Base-by-base conservation (phyloP, 148 eudicot genomes). In the Nyssa sinensis region DNA sequence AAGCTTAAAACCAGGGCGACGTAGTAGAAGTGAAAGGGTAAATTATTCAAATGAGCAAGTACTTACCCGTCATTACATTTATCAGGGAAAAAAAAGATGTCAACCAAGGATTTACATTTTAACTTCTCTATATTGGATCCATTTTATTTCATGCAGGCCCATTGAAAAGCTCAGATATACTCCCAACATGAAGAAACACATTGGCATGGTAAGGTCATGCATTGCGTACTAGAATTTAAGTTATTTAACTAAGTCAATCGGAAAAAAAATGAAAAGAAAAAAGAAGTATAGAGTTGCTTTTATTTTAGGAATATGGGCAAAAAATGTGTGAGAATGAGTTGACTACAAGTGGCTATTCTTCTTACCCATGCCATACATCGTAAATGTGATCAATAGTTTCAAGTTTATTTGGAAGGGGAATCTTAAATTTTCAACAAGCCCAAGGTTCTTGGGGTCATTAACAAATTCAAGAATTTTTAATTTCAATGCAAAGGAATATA, bases 141-240 rank as follows among this genome's bases (percentile, higher is more conserved):
- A 62, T 58, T 73, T 71, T 47, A 73, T 53, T 69, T 33, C 27
- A 32, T 85, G 84, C 93, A 95, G 99, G 75, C 99, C 99, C 68
- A 89, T 91, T 82, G 97, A 96, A 80, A 96, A 96, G 85, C 88
- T 96, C 78, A 83, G 92, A 73, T 96, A 96, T 76, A 84, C 85
- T 67, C 98, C 99, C n/a, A 96, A 96, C 71, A 96, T 96, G 99
- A 96, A 96, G 94, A 96, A 96, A 78, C 89, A 89, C 75, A 91
- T 96, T 62, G 99, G 99, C 87, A 93, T 96, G 99, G 99, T 95
- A 87, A 90, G 85, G 58, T 49, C 33, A 30, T 55, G 67, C n/a
- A n/a, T n/a, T n/a, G n/a, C n/a, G 13, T 28, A 33, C 24, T 55
- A 55, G 51, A 11, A 4, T 55, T 55, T 55, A 1, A 51, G 13